Base-by-base conservation (phyloP, 495 filamentous ascomycete genomes). In the Aspergillus cavernicola region DNA sequence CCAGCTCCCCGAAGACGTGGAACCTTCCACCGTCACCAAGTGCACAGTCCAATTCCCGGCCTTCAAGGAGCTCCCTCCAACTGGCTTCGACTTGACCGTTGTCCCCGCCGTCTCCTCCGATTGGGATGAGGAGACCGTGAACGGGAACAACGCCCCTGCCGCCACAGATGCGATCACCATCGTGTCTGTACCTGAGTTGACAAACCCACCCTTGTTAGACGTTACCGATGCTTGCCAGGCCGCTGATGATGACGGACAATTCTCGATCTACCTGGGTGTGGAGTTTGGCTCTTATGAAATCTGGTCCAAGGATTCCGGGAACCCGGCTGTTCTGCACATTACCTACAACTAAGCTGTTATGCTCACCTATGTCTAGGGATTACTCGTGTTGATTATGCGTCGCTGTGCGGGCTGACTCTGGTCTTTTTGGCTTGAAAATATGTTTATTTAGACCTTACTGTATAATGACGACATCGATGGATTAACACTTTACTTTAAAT, bases 11-110 rank as follows among this genome's bases (percentile, higher is more conserved):
- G 38, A 26, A 2, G 8, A 32, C 15, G 16, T 35, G 4, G 33
- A 45, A 31, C 40, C 40, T 9, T 29, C 37, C 39, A 11, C 42
- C 15, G 31, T 56, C 41, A 43, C 36, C 19, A 19, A 29, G 18
- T 60, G 57, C 24, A 52, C 52, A 6, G 44, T 60, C 3, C 57
- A 55, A 13, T 60, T 60, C 28, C 57, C 57, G 2, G 57, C 48
- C 8, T 53, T 60, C 15, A 50, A 37, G 13, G 33, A 31, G 13
- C 40, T 35, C 0, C 42, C 49, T 4, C 29, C 22, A 20, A 28
- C 37, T 12, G 38, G 35, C 11, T 36, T 56, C 31, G 55, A 60
- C 35, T 7, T 60, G 26, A 60, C 57, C 3, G 43, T 60, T 7
- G 18, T 28, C 16, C 38, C 35, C 22, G 57, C 57, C 6, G 20